Evolutionary conservation across 1,284 basidiomycete genomes (phyloP).

Genomic region (Wolfiporia cocos): DNA sequence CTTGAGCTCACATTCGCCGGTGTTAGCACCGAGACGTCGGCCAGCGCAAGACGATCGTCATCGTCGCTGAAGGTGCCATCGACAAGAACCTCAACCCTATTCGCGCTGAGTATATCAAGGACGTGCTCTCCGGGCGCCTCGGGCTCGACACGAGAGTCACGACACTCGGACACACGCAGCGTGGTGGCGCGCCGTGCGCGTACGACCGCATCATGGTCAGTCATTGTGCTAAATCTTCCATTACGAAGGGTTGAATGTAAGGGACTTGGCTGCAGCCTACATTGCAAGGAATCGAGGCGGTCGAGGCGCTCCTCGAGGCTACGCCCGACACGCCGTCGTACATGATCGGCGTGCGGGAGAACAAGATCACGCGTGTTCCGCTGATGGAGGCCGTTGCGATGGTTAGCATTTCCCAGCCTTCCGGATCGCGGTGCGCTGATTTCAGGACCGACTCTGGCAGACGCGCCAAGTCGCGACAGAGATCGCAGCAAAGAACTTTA

Average conservation of each 20-base stretch:
- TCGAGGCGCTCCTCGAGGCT: constrained; percentile 85
- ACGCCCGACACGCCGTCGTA: constrained; percentile 91
- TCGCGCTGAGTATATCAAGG: constrained; percentile 85
- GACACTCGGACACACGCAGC: constrained; percentile 96
- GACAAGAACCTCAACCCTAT: constrained; percentile 89
- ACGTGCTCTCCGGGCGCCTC: constrained; percentile 81
- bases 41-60: constrained; percentile 97
- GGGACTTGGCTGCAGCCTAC: constrained; percentile 63
- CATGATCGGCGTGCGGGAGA: constrained; percentile 96
- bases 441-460: constrained; percentile 29
- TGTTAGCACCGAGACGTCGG: constrained; percentile 89
- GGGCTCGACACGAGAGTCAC: constrained; percentile 96
- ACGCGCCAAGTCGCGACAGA: constrained; percentile 84
- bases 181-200: constrained; percentile 91
- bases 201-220: constrained; percentile 87
- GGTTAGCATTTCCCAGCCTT: constrained; percentile 35
- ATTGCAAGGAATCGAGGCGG: constrained; percentile 91
- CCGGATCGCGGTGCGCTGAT: constrained; percentile 4
- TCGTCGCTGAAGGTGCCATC: constrained; percentile 94
- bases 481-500: constrained; percentile 82
- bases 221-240: constrained; percentile 23
- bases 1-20: neutral
- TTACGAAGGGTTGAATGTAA: constrained; percentile 35
- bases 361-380: constrained; percentile 90
- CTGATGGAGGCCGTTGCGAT: constrained; percentile 89